Evolutionary conservation across 148 eudicot genomes (phyloP).

Genomic region (Polygonum maritimum): DNA sequence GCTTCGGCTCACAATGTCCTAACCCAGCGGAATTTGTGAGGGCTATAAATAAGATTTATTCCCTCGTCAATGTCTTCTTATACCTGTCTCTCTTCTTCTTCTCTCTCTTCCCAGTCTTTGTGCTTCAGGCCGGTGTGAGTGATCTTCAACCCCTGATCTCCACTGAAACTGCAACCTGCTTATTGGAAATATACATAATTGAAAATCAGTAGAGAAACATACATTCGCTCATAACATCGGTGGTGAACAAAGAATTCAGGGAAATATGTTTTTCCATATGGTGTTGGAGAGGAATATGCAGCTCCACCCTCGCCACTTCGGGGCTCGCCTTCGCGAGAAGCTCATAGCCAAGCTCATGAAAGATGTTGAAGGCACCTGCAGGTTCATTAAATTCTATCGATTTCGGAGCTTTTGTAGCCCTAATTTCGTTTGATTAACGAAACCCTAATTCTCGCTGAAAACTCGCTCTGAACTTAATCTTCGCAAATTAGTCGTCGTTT

Average conservation of each 20-base stretch:
- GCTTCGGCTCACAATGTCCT: background rate
- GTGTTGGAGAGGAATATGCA: conserved; percentile 87
- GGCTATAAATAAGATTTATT: background rate
- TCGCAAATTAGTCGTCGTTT: background rate
- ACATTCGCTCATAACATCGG: background rate
- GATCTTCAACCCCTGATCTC: background rate
- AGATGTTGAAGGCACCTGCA: conserved; percentile 97
- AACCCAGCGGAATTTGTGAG: background rate
- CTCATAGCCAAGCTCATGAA: conserved; percentile 84
- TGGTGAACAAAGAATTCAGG: background rate
- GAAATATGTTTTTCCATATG: conserved; percentile 80
- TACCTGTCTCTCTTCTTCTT: background rate
- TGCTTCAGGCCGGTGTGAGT: background rate
- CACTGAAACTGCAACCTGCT: background rate
- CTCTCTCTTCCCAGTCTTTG: background rate
- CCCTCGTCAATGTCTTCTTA: background rate
- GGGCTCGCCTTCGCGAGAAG: conserved; percentile 77
- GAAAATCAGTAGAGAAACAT: background rate
- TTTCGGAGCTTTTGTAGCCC: background rate
- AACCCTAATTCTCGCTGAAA: background rate
- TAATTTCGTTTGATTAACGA: background rate
- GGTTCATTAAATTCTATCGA: conserved; percentile 25
- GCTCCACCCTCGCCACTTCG: conserved; percentile 91
- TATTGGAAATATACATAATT: background rate
- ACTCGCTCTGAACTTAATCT: background rate